Evolutionary conservation across 2,329 filamentous ascomycete species (phyloP).

Genomic region (Fusarium devonianum): DNA sequence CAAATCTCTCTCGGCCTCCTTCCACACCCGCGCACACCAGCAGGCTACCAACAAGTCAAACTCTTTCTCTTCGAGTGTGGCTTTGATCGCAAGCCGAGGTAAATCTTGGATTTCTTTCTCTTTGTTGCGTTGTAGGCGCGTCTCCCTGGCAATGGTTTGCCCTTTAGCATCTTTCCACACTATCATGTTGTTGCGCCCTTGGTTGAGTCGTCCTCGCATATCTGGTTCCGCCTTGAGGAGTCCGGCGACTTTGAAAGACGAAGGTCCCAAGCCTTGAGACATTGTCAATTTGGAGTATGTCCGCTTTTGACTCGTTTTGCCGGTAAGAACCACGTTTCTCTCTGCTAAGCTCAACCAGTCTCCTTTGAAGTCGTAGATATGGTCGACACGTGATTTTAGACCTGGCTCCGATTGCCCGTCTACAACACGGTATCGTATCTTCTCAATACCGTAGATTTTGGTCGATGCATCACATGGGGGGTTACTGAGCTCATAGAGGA

Average conservation of each 20-base stretch:
- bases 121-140: conserved; percentile 27
- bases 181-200: conserved; percentile 31
- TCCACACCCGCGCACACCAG: conserved; percentile 43
- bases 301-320: conserved; percentile 31
- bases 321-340: conserved; percentile 26
- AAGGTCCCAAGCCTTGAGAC: conserved; percentile 22
- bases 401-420: conserved; percentile 17
- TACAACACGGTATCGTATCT: conserved; percentile 36
- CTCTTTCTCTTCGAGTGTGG: conserved; percentile 32
- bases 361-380: conserved; percentile 42
- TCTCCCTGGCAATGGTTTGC: conserved; percentile 38
- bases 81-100: conserved; percentile 38
- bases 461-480: conserved; percentile 28
- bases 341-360: conserved; percentile 11
- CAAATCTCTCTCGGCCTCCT: conserved; percentile 33
- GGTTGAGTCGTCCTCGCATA: conserved; percentile 31
- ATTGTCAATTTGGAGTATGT: conserved; percentile 32
- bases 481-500: conserved; percentile 41
- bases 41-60: conserved; percentile 42
- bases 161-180: conserved; percentile 38
- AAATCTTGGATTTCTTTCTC: conserved; percentile 22
- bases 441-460: conserved; percentile 36
- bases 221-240: conserved; percentile 35
- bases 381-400: conserved; percentile 35
- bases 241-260: conserved; percentile 32